Conservation (phyloP, 2,329 filamentous ascomycete genomes). For the Trichoderma cornu-damae region DNA sequence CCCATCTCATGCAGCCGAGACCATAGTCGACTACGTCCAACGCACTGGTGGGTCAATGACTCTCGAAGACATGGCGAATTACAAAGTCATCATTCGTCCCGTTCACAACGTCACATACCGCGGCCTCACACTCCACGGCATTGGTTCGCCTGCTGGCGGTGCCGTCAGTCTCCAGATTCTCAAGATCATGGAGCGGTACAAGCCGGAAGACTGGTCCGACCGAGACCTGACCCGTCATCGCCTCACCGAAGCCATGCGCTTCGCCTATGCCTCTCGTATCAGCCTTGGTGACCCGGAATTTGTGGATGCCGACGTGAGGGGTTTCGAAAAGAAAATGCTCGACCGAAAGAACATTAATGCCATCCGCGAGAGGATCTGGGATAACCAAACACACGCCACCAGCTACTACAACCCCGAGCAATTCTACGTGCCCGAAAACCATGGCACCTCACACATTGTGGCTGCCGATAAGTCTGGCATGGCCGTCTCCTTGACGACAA, state of each 20-base stretch:
- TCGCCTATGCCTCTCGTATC: constrained; percentile 76
- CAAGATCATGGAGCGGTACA: constrained; percentile 78
- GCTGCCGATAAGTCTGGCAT: constrained; percentile 68
- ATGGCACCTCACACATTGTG: constrained; percentile 70
- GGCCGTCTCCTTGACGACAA: constrained; percentile 77
- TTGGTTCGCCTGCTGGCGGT: constrained; percentile 73
- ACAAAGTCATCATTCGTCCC: constrained; percentile 61
- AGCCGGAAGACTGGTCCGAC: constrained; percentile 47
- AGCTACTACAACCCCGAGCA: constrained; percentile 66
- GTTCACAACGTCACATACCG: constrained; percentile 61
- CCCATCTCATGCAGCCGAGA: constrained; percentile 53
- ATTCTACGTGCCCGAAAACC: constrained; percentile 62
- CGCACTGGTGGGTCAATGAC: constrained; percentile 78
- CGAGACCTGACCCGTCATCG: constrained; percentile 71
- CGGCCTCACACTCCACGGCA: constrained; percentile 63
- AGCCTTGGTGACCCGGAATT: constrained; percentile 78
- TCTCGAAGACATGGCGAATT: constrained; percentile 67
- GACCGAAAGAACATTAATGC: constrained; percentile 51
- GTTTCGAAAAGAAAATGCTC: constrained; percentile 66
- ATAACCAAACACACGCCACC: constrained; percentile 65
- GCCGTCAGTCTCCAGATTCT: constrained; percentile 68
- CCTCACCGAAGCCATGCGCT: constrained; percentile 82
- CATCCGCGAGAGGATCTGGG: constrained; percentile 64
- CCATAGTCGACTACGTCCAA: constrained; percentile 65
- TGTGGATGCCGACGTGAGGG: constrained; percentile 51